Percentiles rank a stretch among this genome's conserved stretches.
Evolutionary conservation across 352 stramenopile species (phyloP).

Genomic region (Phytophthora aleatoria): DNA sequence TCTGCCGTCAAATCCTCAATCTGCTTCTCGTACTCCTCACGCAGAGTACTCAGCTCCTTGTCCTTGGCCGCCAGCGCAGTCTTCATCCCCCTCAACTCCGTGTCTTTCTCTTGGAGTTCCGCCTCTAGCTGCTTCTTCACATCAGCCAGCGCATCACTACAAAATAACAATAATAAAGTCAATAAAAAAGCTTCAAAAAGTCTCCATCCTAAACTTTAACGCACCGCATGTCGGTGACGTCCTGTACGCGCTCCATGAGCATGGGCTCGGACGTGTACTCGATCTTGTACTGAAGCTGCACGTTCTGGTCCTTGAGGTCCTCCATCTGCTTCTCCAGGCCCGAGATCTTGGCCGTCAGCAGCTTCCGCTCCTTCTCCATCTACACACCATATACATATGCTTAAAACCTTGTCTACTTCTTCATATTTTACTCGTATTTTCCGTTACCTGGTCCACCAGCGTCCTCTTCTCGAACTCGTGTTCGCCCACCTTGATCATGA

Average conservation of each 20-base stretch:
- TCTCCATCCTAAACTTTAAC: not conserved
- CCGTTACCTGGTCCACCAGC: conserved; percentile 64
- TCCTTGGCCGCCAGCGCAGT: conserved; percentile 44
- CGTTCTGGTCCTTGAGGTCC: conserved; percentile 79
- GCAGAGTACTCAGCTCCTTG: conserved; percentile 38
- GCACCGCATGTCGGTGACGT: conserved; percentile 78
- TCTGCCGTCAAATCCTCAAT: conserved; percentile 42
- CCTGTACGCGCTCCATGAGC: conserved; percentile 80
- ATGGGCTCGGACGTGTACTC: conserved; percentile 85
- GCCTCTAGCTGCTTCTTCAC: conserved; percentile 75
- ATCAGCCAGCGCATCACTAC: conserved; percentile 59
- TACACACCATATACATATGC: conserved; percentile 14
- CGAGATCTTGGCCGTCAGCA: conserved; percentile 42
- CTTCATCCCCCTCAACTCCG: conserved; percentile 45
- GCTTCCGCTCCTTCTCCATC: conserved; percentile 83
- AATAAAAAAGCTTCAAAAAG: not conserved
- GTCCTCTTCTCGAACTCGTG: conserved; percentile 90
- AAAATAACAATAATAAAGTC: not conserved
- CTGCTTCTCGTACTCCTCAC: conserved; percentile 46
- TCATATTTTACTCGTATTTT: not conserved
- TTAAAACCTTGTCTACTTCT: conserved; percentile 8
- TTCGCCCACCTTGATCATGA: conserved; percentile 87
- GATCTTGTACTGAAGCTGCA: conserved; percentile 85
- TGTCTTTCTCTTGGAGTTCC: conserved; percentile 74
- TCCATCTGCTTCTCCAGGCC: conserved; percentile 65